Evolutionary conservation across 176 grass and related monocot species (phyloP), one percentile per base, ranked within the genome.

Genomic region (Elaeis guineensis): DNA sequence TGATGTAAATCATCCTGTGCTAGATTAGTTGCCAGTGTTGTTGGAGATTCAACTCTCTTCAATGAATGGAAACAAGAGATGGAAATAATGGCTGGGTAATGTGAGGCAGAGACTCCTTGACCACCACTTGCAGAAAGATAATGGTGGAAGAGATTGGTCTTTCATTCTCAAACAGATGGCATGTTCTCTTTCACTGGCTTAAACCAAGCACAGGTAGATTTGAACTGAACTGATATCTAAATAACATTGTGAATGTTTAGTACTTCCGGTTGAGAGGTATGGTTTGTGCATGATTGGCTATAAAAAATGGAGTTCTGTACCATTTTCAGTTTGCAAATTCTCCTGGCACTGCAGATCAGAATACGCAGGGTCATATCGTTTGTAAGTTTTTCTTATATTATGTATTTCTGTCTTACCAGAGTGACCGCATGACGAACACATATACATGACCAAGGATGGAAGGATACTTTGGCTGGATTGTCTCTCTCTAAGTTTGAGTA

Each of bases 401-500:
- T n/a, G n/a, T n/a, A n/a, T n/a, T n/a, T n/a, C n/a, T n/a, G n/a
- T n/a, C n/a, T n/a, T n/a, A 24, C 23, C 23, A 24, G 23, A 24
- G 23, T 24, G 23, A 24, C n/a, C 23, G 23, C 23, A 24, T 24
- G 23, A 24, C 3, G 23, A 24, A 80, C 92, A 90, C 51, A 3
- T 96, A 21, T 90, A 96, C 59, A 85, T 96, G 92, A 96, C 87
- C 22, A 96, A 96, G 81, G 91, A 96, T 62, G 83, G 92, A 51
- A 62, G 92, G 48, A 97, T 97, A 69, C 90, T 1, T 73, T 90
- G 62, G 92, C 84, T 5, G 84, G 92, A 24, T 49, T 97, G 7
- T 88, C 84, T 53, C 49, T 91, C 17, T 74, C 87, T 1, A 91
- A 97, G 18, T 91, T 87, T 6, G 84, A 97, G 17, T 89, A 97